Conservation (phyloP, 345 rosid genomes). For the Linum tenue region DNA sequence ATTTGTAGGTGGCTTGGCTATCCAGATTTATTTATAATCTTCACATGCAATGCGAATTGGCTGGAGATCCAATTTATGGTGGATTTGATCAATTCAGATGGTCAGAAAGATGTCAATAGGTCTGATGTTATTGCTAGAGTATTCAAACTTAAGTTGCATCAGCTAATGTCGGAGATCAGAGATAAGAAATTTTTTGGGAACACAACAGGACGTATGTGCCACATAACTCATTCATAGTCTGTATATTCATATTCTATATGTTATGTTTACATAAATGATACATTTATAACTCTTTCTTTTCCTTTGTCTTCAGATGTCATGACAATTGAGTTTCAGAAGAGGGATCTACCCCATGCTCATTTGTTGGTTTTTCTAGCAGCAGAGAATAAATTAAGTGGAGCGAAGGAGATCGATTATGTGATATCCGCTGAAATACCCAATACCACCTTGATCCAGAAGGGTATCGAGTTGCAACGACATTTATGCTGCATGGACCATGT, state of each 20-base stretch:
- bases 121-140: background rate
- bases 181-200: no score
- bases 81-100: background rate
- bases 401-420: background rate
- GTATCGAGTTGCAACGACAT: background rate
- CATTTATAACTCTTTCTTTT: no score
- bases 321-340: conserved; percentile 6
- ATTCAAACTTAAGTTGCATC: no score
- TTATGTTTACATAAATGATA: no score
- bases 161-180: no score
- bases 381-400: background rate
- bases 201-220: no score
- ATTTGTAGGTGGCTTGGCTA: no score
- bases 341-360: conserved; percentile 7
- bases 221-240: no score
- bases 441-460: background rate
- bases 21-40: no score
- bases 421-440: background rate
- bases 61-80: background rate
- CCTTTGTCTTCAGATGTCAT: background rate
- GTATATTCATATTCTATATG: no score
- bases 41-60: no score
- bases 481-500: conserved; percentile 11
- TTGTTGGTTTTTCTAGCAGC: background rate
- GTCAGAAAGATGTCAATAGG: background rate